Base-by-base conservation (phyloP, 768 basidiomycete genomes). In the Mycena chlorophos region DNA sequence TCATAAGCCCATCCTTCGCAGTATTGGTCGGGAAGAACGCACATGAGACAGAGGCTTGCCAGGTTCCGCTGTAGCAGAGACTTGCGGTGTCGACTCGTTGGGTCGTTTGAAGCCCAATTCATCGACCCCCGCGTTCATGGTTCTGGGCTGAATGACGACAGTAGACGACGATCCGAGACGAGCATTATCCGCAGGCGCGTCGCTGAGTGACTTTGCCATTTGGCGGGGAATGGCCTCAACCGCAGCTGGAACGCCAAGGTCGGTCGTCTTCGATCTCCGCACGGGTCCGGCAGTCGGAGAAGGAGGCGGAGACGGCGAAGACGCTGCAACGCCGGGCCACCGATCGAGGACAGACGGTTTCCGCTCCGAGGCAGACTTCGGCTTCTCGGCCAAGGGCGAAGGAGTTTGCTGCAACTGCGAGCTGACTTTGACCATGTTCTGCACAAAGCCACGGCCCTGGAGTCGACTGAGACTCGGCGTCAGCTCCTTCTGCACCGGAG, bases 361-460 rank as follows among this genome's bases (percentile, higher is more conserved):
- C 13, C 45, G 45, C n/a, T 46, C 45, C 10, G 45, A 46, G 6
- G 20, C 12, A 4, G 26, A 25, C 20, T 25, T 23, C 5, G 45
- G 25, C 6, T 13, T 26, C 12, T 56, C 59, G 10, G 71, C 67
- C 47, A 70, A 70, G 55, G 70, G 64, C 14, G 70, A 39, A 0
- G 79, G 68, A 45, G 77, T 70, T 17, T 69, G 73, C 56, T 82
- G 79, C 4, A 86, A 68, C 58, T 80, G 75, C 17, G 79, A 74
- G 62, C 83, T 89, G 45, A 78, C 86, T 69, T 87, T 85, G 29
- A 94, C 87, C 74, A 91, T 84, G 58, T 80, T 89, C 69, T 89
- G 87, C 2, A 94, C 91, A 65, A 94, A 92, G 3, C 91, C 91
- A 37, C 91, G 84, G 19, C 91, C 91, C 64, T 92, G 86, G 17